Percentiles rank a stretch among this genome's conserved stretches.
phyloP scores from a whole-genome alignment of 257 asterid genomes.

The Petunia secreta region DNA sequence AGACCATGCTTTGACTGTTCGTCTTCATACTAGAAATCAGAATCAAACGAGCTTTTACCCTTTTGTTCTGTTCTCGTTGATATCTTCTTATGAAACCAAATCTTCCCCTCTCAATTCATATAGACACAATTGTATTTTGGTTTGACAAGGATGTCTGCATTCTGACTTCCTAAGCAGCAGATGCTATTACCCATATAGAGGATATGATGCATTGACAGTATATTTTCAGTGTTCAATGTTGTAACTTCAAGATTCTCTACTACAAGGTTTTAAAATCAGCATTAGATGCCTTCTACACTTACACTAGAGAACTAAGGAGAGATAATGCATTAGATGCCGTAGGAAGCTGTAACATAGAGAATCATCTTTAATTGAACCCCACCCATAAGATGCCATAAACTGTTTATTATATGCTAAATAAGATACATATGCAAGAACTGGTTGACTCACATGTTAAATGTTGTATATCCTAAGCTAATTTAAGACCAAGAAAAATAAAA shows the following conservation, averaged over 20 bases:
- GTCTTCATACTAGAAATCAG: neutral
- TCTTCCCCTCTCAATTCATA: neutral
- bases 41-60: neutral
- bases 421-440: neutral
- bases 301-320: neutral
- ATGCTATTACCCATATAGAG: constrained; percentile 20
- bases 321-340: constrained; percentile 23
- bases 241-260: constrained; percentile 8
- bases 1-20: neutral
- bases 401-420: constrained; percentile 6
- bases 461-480: neutral
- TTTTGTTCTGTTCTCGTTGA: neutral
- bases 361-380: constrained; percentile 22
- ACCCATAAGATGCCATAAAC: constrained; percentile 19
- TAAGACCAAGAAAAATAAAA: neutral
- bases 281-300: constrained; percentile 18
- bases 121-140: neutral
- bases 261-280: constrained; percentile 17
- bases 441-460: constrained; percentile 10
- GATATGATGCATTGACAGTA: constrained; percentile 13
- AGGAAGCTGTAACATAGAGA: neutral
- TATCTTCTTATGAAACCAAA: neutral
- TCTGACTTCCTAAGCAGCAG: constrained; percentile 14
- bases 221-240: neutral
- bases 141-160: neutral